A percentile compares a stretch with the other conserved stretches of the same genome.
These are phyloP conservation scores for Magnolia changhungtana DNA, from an alignment of 164 flowering plant species.

Conservation along the genomic window DNA sequence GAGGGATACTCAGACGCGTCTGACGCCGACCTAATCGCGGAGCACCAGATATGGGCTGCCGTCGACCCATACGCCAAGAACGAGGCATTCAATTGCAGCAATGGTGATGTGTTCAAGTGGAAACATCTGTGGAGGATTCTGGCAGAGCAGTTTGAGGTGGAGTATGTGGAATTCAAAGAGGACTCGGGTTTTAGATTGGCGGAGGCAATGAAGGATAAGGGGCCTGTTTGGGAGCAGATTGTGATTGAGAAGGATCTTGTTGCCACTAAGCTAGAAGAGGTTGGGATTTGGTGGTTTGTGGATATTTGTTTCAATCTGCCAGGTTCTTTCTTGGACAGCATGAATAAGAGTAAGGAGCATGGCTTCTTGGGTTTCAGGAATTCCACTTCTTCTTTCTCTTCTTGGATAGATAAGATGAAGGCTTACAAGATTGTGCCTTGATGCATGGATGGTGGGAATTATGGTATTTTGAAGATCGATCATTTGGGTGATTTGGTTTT, in stretches of 20 bases:
- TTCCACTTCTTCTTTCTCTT: slow-evolving; percentile 43
- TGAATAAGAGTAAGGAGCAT: slow-evolving; percentile 82
- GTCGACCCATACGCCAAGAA: slow-evolving; percentile 73
- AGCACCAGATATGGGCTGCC: slow-evolving; percentile 89
- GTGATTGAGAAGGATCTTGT: slow-evolving; percentile 54
- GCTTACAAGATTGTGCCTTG: slow-evolving; percentile 57
- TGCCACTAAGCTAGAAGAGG: slow-evolving; percentile 54
- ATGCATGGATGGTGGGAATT: background rate
- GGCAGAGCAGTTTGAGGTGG: slow-evolving; percentile 72
- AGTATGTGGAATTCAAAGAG: slow-evolving; percentile 39
- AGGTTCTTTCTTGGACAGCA: slow-evolving; percentile 31
- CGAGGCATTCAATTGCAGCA: slow-evolving; percentile 74
- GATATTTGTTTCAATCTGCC: slow-evolving; percentile 30
- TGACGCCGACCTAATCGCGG: slow-evolving; percentile 82
- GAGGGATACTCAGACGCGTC: slow-evolving; percentile 49
- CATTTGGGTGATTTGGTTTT: too few relatives aligned
- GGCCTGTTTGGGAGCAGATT: slow-evolving; percentile 70
- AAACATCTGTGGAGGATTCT: slow-evolving; percentile 74
- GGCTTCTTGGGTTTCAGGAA: slow-evolving; percentile 87
- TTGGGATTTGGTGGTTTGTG: slow-evolving; percentile 64
- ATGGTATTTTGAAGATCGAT: too few relatives aligned
- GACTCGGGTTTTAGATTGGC: slow-evolving; percentile 26
- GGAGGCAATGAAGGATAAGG: slow-evolving; percentile 72
- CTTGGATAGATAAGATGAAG: slow-evolving; percentile 70
- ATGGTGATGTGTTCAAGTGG: slow-evolving; percentile 86